Evolutionary conservation across 345 rosid species (phyloP).

Genomic region (Leavenworthia alabamica): DNA sequence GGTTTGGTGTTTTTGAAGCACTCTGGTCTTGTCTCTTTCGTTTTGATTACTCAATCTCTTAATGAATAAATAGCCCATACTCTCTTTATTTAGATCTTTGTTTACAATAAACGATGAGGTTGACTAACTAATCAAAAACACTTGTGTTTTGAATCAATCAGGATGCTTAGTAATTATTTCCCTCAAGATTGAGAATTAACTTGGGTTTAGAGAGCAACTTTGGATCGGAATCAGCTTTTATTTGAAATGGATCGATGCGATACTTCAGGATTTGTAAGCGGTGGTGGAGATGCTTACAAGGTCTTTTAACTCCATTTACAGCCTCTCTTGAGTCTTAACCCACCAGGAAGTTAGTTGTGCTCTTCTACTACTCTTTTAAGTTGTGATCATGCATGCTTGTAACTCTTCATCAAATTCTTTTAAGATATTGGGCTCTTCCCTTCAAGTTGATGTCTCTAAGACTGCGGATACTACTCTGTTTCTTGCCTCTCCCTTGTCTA

Average conservation of each 20-base stretch:
- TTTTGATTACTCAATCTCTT: too few relatives aligned
- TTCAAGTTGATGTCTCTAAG: slow-evolving; percentile 38
- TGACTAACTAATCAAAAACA: too few relatives aligned
- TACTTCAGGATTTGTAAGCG: slow-evolving; percentile 97
- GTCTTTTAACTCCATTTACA: slow-evolving; percentile 37
- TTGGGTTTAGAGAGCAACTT: slow-evolving; percentile 19
- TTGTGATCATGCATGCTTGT: slow-evolving; percentile 54
- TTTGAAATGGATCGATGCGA: slow-evolving; percentile 67
- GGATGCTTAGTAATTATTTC: slow-evolving; percentile 37
- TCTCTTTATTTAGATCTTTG: too few relatives aligned
- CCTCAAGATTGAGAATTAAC: slow-evolving; percentile 21
- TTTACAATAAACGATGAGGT: too few relatives aligned
- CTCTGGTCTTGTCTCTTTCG: too few relatives aligned
- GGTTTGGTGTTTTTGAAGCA: neutral
- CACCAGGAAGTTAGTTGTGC: slow-evolving; percentile 65
- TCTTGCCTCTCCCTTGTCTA: slow-evolving; percentile 41
- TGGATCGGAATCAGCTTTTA: neutral
- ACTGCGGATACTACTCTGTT: slow-evolving; percentile 59
- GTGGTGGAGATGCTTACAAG: slow-evolving; percentile 46
- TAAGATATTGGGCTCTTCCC: slow-evolving; percentile 44
- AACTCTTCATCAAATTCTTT: slow-evolving; percentile 46
- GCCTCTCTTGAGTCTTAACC: slow-evolving; percentile 47
- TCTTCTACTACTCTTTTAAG: slow-evolving; percentile 28
- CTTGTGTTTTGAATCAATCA: slow-evolving; percentile 31
- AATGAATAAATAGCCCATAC: too few relatives aligned